These are phyloP conservation scores for Hordeum marinum DNA, from an alignment of 176 grass and related monocot genomes.

Conservation along the genomic window DNA sequence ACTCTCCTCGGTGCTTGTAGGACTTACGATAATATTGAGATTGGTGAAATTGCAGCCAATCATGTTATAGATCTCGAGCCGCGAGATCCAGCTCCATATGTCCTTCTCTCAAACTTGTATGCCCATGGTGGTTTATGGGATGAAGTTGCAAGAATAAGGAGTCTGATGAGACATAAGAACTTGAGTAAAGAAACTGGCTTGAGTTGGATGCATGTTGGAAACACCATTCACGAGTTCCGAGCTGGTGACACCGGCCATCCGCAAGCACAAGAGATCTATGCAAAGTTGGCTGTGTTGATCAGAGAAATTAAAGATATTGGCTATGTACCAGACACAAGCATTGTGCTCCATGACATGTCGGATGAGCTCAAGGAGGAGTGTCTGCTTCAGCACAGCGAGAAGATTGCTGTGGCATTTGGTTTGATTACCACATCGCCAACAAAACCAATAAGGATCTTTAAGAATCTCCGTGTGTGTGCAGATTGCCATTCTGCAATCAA, in stretches of 20 bases:
- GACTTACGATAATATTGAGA: slow-evolving; percentile 45
- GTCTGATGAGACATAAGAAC: slow-evolving; percentile 59
- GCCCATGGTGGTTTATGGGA: slow-evolving; percentile 80
- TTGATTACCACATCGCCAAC: slow-evolving; percentile 50
- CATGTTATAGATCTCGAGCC: slow-evolving; percentile 64
- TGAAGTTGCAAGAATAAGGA: slow-evolving; percentile 60
- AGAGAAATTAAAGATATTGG: slow-evolving; percentile 58
- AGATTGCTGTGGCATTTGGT: slow-evolving; percentile 73
- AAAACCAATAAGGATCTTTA: slow-evolving; percentile 86
- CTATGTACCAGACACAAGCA: slow-evolving; percentile 66
- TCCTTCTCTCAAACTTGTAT: slow-evolving; percentile 89
- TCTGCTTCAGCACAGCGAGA: slow-evolving; percentile 89
- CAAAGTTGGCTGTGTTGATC: slow-evolving; percentile 42
- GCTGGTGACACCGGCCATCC: slow-evolving; percentile 67
- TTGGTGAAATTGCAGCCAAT: slow-evolving; percentile 60
- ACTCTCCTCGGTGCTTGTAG: slow-evolving; percentile 69
- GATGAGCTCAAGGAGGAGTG: slow-evolving; percentile 80
- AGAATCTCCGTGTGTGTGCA: slow-evolving; percentile 76
- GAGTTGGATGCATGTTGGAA: slow-evolving; percentile 81
- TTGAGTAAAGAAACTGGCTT: slow-evolving; percentile 83
- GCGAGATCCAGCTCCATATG: slow-evolving; percentile 69
- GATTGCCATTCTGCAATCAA: slow-evolving; percentile 80
- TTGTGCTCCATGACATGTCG: slow-evolving; percentile 71
- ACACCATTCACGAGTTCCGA: slow-evolving; percentile 69
- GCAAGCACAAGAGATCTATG: slow-evolving; percentile 58